A percentile compares a stretch with the other conserved stretches of the same genome.
Conservation (phyloP, 106 monocot species). For the Vanilla planifolia region DNA sequence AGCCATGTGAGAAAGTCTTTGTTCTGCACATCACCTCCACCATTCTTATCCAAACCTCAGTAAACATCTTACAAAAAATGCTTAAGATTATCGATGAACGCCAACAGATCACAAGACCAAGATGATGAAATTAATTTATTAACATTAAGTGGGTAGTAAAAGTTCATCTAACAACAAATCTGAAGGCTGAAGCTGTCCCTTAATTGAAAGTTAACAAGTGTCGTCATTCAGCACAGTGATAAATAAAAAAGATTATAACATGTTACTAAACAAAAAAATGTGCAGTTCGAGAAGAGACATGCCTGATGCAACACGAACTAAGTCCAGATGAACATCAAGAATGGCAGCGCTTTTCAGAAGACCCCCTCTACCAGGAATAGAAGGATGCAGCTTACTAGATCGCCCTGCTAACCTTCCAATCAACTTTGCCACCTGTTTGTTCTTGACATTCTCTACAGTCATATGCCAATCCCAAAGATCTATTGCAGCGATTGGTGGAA, state of each 20-base stretch:
- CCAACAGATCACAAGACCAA: too few species aligned
- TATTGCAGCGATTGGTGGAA: slow-evolving; percentile 22
- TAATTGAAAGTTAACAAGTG: background rate
- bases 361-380: slow-evolving; percentile 42
- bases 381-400: slow-evolving; percentile 71
- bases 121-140: too few species aligned
- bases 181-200: background rate
- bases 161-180: background rate
- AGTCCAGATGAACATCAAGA: slow-evolving; percentile 71
- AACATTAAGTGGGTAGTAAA: background rate
- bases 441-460: slow-evolving; percentile 27
- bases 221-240: background rate
- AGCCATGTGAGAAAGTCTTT: too few species aligned
- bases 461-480: slow-evolving; percentile 94
- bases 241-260: background rate
- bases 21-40: too few species aligned
- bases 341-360: slow-evolving; percentile 62
- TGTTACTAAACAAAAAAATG: too few species aligned
- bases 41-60: too few species aligned
- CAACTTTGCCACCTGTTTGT: slow-evolving; percentile 28
- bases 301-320: slow-evolving; percentile 83
- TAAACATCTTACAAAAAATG: too few species aligned
- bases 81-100: too few species aligned
- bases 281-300: too few species aligned
- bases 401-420: slow-evolving; percentile 42